phyloP scores from a whole-genome alignment of 345 rosid genomes.

The Acer campestre region DNA sequence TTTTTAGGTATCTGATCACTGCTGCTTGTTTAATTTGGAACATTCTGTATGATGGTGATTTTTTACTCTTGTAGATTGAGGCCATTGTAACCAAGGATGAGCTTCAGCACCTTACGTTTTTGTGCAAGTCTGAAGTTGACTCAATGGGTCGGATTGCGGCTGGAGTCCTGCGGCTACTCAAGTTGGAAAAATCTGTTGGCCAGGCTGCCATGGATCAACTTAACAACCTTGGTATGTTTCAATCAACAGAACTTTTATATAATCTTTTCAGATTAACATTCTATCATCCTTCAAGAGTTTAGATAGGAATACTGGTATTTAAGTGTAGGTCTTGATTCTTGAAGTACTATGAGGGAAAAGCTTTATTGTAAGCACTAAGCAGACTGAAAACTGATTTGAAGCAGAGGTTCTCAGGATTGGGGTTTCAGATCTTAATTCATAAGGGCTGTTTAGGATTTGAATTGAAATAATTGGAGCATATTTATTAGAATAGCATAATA shows the following conservation, averaged over 20 bases:
- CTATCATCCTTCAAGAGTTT: neutral
- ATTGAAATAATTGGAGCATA: neutral
- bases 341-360: neutral
- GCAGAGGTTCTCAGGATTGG: neutral
- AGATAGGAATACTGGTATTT: neutral
- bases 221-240: conserved; percentile 80
- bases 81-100: conserved; percentile 86
- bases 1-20: conserved; percentile 21
- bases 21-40: conserved; percentile 1
- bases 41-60: conserved; percentile 6
- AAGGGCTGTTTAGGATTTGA: neutral
- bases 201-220: conserved; percentile 80
- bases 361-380: neutral
- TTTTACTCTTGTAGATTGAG: conserved; percentile 60
- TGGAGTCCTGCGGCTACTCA: conserved; percentile 79
- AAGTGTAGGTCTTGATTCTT: neutral
- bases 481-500: neutral
- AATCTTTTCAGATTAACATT: conserved; percentile 3
- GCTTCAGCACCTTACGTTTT: conserved; percentile 71
- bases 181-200: conserved; percentile 82
- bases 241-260: neutral
- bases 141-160: conserved; percentile 94
- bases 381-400: neutral
- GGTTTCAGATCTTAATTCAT: neutral
- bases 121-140: conserved; percentile 90